Percentiles rank a stretch among this genome's conserved stretches.
These are phyloP conservation scores for Penicillium psychrosexuale DNA, from an alignment of 2,329 filamentous ascomycete genomes.

Conservation along the genomic window DNA sequence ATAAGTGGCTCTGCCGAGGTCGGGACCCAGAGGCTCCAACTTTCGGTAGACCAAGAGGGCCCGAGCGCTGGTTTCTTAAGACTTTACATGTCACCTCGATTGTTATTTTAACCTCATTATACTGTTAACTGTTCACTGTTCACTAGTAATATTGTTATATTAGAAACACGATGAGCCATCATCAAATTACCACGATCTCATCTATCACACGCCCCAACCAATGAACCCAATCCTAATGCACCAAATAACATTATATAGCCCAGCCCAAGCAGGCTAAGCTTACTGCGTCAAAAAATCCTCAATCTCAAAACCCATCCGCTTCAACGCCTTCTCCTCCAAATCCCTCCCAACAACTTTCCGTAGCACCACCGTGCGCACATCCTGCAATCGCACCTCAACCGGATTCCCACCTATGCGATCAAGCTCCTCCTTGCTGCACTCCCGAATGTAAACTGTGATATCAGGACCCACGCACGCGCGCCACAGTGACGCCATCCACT, in stretches of 20 bases:
- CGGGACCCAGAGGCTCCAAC: too few species aligned
- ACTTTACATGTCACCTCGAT: background rate
- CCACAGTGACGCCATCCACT: constrained; percentile 95
- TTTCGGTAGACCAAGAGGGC: background rate
- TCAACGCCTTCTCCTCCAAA: constrained; percentile 66
- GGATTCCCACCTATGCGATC: constrained; percentile 39
- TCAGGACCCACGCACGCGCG: constrained; percentile 80
- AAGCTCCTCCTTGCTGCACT: constrained; percentile 42
- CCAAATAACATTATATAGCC: background rate
- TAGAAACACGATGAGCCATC: background rate
- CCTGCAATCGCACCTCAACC: constrained; percentile 57
- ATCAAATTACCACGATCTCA: constrained; percentile 1
- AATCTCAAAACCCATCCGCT: constrained; percentile 81
- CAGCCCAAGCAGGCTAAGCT: background rate
- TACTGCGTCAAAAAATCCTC: constrained; percentile 61
- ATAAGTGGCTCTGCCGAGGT: background rate
- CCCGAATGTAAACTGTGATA: constrained; percentile 46
- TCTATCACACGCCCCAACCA: background rate
- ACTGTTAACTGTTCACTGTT: background rate
- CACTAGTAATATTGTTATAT: background rate
- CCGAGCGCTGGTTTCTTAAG: background rate
- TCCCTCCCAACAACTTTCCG: constrained; percentile 42
- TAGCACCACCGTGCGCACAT: constrained; percentile 53
- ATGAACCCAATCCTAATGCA: background rate
- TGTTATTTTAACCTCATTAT: background rate